phyloP scores from a whole-genome alignment of 208 protist species.

The Acanthamoeba healyi region DNA sequence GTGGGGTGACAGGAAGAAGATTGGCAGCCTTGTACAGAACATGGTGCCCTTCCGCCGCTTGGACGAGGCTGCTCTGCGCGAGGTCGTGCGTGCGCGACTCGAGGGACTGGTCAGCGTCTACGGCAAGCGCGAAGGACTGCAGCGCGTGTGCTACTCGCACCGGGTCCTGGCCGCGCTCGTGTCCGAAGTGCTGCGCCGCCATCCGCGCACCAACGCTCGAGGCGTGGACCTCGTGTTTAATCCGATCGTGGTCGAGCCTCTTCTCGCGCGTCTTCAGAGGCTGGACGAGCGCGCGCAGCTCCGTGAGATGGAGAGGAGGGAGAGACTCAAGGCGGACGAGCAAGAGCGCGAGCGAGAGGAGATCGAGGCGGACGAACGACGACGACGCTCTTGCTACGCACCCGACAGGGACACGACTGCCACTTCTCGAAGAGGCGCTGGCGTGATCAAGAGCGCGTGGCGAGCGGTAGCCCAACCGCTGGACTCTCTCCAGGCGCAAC shows the following conservation, averaged over 20 bases:
- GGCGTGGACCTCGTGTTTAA: constrained; percentile 22
- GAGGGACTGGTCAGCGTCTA: neutral
- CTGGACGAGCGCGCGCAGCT: neutral
- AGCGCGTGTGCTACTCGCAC: neutral
- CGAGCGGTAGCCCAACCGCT: neutral
- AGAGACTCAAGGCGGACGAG: neutral
- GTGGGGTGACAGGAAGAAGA: neutral
- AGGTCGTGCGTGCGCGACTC: neutral
- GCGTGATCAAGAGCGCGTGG: neutral
- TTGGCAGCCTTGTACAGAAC: neutral
- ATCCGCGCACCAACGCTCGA: neutral
- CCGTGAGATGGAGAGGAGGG: too few relatives aligned
- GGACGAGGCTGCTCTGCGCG: neutral
- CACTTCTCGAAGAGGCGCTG: too few relatives aligned
- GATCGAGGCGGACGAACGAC: neutral
- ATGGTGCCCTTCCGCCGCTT: neutral
- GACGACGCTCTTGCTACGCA: too few relatives aligned
- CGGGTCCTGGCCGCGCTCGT: neutral
- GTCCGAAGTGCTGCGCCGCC: neutral
- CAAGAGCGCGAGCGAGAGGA: neutral
- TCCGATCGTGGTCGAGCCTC: neutral
- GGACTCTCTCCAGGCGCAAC: neutral
- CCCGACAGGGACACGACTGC: neutral
- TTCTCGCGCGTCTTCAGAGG: neutral
- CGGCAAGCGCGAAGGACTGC: neutral